Base-by-base conservation (phyloP, 306 rosid genomes). In the Trifolium dubium region DNA sequence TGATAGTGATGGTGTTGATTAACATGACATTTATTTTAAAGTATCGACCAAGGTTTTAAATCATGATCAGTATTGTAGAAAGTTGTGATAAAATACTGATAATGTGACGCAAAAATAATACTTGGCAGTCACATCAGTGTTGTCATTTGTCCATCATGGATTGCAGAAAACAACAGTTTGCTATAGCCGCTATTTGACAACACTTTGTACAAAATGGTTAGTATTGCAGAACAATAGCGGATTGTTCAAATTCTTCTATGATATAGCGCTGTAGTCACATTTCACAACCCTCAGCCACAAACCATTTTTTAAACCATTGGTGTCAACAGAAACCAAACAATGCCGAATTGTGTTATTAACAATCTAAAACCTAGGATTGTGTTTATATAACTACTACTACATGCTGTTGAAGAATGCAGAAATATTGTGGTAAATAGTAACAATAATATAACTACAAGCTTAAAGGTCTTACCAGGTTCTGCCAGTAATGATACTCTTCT, bases 401-500 rank as follows among this genome's bases (percentile, higher is more conserved):
- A 31, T 72, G 74, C 4, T 61, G 43, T 39, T 18, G 59, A 43
- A 43, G 67, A 69, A 71, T 64, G 41, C 73, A 41, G 3, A 74
- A 67, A 41, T n/a, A 18, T n/a, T 18, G 44, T 11, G 8, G 28
- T 44, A 41, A 56, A 39, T n/a, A 47, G 65, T 14, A 29, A 31
- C n/a, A 68, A 29, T 40, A 44, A 14, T 30, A 17, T 49, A 55
- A 9, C 58, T 35, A 18, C n/a, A 9, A 64, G 41, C 28, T 66
- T 59, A 55, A 58, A 76, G 76, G 43, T 53, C 77, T 81, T 81
- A 91, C 97, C 87, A 87, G 86, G 75, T 91, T 91, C 81, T 91
- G 97, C 97, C 95, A 91, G 86, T 91, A 85, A 74, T 91, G 97
- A 84, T 91, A 91, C 68, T 89, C 89, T 18, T 86, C 97, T 2